Evolutionary conservation across 257 asterid genomes (phyloP).

Genomic region (Cynanchum wilfordii): DNA sequence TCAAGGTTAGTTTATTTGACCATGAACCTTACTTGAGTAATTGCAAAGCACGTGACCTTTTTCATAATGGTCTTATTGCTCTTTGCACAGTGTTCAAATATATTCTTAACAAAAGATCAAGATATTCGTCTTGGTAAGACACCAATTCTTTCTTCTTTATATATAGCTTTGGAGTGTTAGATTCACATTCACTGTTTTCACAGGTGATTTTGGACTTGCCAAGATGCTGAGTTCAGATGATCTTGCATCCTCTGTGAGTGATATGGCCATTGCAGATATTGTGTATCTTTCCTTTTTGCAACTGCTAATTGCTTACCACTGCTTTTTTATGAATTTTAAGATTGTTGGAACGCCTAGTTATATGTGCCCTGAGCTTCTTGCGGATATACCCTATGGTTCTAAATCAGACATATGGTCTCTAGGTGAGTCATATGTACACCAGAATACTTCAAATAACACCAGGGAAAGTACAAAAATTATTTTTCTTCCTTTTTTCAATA

Average conservation of each 20-base stretch:
- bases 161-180: constrained; percentile 3
- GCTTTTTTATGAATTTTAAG: constrained; percentile 32
- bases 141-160: constrained; percentile 3
- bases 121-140: constrained; percentile 82
- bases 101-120: constrained; percentile 79
- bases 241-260: constrained; percentile 84
- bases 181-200: constrained; percentile 11
- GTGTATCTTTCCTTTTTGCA: constrained; percentile 10
- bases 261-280: constrained; percentile 14
- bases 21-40: constrained; percentile 12
- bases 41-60: constrained; percentile 12
- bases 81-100: constrained; percentile 82
- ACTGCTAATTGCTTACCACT: constrained; percentile 18
- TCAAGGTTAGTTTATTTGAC: constrained; percentile 52
- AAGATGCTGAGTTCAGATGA: constrained; percentile 80
- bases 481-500: background rate
- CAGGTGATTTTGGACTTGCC: constrained; percentile 98
- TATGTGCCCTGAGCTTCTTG: constrained; percentile 97
- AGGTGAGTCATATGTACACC: constrained; percentile 40
- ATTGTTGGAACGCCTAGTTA: constrained; percentile 96
- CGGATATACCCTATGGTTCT: constrained; percentile 91
- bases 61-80: constrained; percentile 10
- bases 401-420: constrained; percentile 95
- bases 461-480: background rate
- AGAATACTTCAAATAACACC: background rate